Evolutionary conservation across 2,329 filamentous ascomycete genomes (phyloP).

Genomic region (Mycosphaerelloides madeirae): DNA sequence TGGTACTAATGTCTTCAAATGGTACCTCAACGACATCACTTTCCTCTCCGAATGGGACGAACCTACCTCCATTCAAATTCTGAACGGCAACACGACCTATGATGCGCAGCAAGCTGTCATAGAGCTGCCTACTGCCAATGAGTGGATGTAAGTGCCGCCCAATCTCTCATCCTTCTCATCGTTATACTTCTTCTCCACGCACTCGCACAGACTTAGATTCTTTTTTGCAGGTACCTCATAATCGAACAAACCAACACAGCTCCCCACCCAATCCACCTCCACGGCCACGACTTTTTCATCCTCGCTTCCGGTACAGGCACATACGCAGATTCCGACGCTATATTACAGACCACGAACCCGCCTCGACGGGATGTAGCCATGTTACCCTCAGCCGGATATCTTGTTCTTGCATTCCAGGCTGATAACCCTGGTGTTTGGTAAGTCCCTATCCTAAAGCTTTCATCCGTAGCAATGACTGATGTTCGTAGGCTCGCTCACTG

Average conservation of each 20-base stretch:
- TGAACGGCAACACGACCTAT: constrained; percentile 30
- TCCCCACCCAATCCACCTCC: constrained; percentile 37
- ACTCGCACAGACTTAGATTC: no score
- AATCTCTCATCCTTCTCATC: no score
- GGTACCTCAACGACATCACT: constrained; percentile 38
- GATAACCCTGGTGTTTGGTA: constrained; percentile 35
- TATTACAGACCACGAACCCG: constrained; percentile 32
- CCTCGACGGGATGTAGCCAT: constrained; percentile 31
- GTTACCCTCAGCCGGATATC: constrained; percentile 30
- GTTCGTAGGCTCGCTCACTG: constrained; percentile 24
- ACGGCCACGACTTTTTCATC: constrained; percentile 44
- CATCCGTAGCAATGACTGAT: no score
- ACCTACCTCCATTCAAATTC: constrained; percentile 36
- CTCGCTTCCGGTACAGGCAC: constrained; percentile 35
- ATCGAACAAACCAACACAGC: constrained; percentile 36
- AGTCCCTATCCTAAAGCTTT: no score
- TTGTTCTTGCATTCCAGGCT: constrained; percentile 31
- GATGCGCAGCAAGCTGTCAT: no score
- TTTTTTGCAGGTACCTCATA: no score
- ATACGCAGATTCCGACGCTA: constrained; percentile 30
- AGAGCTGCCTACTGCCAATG: no score
- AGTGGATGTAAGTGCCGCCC: no score
- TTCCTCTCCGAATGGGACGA: constrained; percentile 37
- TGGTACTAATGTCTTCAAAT: constrained; percentile 29
- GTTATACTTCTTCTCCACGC: no score